Percentiles rank a stretch among this genome's conserved stretches.
Evolutionary conservation across 2,329 filamentous ascomycete species (phyloP).

Genomic region (Cordyceps militaris): DNA sequence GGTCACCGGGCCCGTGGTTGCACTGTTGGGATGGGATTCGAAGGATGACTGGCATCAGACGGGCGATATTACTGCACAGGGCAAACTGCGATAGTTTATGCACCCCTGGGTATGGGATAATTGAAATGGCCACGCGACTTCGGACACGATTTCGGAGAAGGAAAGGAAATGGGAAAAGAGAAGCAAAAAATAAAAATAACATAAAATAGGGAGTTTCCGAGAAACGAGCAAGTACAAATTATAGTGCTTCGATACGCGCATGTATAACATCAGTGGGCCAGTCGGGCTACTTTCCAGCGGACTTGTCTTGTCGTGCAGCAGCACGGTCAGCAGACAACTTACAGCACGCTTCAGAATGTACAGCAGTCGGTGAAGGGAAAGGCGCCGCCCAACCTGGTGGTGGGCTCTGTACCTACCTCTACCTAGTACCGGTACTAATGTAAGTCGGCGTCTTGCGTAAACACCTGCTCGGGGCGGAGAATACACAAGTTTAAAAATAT

Average conservation of each 20-base stretch:
- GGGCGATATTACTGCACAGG: not conserved
- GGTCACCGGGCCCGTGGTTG: slow-evolving; percentile 1
- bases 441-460: too few species aligned
- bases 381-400: too few species aligned
- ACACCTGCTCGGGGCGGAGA: not conserved
- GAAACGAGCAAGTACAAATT: too few species aligned
- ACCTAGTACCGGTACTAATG: too few species aligned
- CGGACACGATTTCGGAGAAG: not conserved
- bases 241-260: too few species aligned
- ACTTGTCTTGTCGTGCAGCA: not conserved
- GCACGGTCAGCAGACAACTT: not conserved
- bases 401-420: too few species aligned
- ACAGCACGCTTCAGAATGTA: too few species aligned
- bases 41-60: not conserved
- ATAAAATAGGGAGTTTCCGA: too few species aligned
- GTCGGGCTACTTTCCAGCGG: not conserved
- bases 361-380: too few species aligned
- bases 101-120: not conserved
- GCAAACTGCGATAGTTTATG: too few species aligned
- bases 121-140: not conserved
- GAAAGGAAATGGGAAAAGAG: not conserved
- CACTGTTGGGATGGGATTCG: not conserved
- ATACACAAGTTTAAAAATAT: not conserved
- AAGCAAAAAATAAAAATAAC: not conserved
- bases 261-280: not conserved